phyloP scores from a whole-genome alignment of 352 stramenopile species.

The Blastocystis hominis region DNA sequence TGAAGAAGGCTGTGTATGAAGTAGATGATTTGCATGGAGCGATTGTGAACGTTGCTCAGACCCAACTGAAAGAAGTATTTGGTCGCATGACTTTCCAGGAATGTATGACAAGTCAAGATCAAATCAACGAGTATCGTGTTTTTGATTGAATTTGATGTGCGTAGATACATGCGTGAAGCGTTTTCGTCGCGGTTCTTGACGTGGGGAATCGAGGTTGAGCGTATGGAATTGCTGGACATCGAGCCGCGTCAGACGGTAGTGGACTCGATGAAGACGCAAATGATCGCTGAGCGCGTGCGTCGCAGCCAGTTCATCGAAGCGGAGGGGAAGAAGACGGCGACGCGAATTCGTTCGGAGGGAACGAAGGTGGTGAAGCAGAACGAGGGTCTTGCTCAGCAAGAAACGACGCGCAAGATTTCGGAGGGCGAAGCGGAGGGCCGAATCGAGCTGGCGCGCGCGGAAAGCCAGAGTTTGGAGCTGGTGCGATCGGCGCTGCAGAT shows the following conservation, averaged over 20 bases:
- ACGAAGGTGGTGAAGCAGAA: constrained; percentile 63
- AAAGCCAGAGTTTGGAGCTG: constrained; percentile 59
- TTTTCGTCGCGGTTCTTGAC: constrained; percentile 60
- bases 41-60: constrained; percentile 62
- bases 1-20: constrained; percentile 63
- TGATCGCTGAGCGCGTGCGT: constrained; percentile 63
- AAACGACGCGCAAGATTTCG: constrained; percentile 62
- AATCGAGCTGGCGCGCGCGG: constrained; percentile 61
- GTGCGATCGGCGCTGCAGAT: constrained; percentile 11
- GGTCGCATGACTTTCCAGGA: constrained; percentile 63
- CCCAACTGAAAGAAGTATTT: constrained; percentile 63
- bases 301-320: constrained; percentile 63
- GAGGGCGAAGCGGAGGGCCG: constrained; percentile 60
- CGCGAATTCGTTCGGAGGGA: constrained; percentile 61
- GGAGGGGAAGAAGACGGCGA: constrained; percentile 62
- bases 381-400: constrained; percentile 63
- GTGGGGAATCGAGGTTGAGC: constrained; percentile 62
- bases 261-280: constrained; percentile 63
- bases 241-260: constrained; percentile 58
- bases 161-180: constrained; percentile 61
- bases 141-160: background rate
- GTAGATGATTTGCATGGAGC: constrained; percentile 62
- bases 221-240: constrained; percentile 63
- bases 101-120: constrained; percentile 60
- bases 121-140: constrained; percentile 60